phyloP scores from a whole-genome alignment of 345 rosid species.

The Excoecaria agallocha region DNA sequence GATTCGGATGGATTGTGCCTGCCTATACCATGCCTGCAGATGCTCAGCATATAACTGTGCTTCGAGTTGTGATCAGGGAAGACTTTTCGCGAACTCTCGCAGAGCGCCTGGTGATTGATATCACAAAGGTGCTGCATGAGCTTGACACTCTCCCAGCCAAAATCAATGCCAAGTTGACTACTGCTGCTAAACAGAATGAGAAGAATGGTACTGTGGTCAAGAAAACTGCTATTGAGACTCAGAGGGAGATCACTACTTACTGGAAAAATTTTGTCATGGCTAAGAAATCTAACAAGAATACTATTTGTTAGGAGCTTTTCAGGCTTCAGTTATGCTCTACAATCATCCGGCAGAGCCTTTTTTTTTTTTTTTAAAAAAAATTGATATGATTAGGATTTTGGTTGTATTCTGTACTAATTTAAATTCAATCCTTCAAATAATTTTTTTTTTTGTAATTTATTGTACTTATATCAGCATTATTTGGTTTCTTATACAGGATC shows the following conservation, averaged over 20 bases:
- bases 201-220: conserved; percentile 31
- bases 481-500: no score
- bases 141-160: conserved; percentile 61
- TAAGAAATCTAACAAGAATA: conserved; percentile 52
- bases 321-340: neutral
- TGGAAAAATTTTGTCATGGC: conserved; percentile 72
- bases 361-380: neutral
- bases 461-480: neutral
- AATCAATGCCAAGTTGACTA: conserved; percentile 38
- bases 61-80: conserved; percentile 86
- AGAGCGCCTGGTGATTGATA: conserved; percentile 76
- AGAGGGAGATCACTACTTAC: conserved; percentile 58
- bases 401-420: conserved; percentile 5
- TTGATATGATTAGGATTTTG: neutral
- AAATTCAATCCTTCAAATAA: neutral
- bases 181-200: conserved; percentile 16
- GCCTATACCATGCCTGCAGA: conserved; percentile 93
- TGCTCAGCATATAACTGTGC: conserved; percentile 84
- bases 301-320: conserved; percentile 42
- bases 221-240: conserved; percentile 66
- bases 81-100: conserved; percentile 92
- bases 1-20: conserved; percentile 94
- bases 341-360: no score
- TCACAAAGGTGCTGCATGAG: conserved; percentile 70
- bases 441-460: neutral